Evolutionary conservation across 352 stramenopile species (phyloP).

Genomic region (Globisporangium lucens): DNA sequence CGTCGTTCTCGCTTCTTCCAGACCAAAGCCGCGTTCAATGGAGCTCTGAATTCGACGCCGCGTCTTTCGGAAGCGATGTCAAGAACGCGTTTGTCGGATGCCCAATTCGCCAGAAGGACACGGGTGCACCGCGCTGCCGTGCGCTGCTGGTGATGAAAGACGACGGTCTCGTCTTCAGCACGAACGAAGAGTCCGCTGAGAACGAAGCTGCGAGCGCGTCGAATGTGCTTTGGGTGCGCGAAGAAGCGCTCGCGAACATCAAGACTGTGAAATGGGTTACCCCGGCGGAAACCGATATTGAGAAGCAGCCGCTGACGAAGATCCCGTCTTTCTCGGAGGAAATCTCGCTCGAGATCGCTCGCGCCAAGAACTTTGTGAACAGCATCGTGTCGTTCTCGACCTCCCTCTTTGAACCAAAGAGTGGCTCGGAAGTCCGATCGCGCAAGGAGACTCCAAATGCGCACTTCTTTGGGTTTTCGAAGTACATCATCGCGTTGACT

Average conservation of each 20-base stretch:
- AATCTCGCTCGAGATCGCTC: constrained; percentile 53
- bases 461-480: constrained; percentile 82
- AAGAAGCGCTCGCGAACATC: constrained; percentile 76
- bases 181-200: constrained; percentile 42
- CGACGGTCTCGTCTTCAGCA: constrained; percentile 65
- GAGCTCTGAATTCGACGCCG: constrained; percentile 46
- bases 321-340: constrained; percentile 78
- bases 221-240: constrained; percentile 68
- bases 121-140: constrained; percentile 34
- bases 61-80: constrained; percentile 48
- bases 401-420: constrained; percentile 47
- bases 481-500: constrained; percentile 74
- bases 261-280: constrained; percentile 79
- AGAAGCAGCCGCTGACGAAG: constrained; percentile 65
- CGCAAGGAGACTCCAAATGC: constrained; percentile 61
- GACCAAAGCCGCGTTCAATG: constrained; percentile 32
- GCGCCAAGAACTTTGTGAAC: constrained; percentile 45
- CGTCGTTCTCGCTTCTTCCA: constrained; percentile 38
- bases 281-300: constrained; percentile 68
- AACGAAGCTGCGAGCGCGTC: background rate
- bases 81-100: constrained; percentile 53
- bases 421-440: constrained; percentile 25
- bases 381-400: constrained; percentile 46
- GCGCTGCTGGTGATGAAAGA: constrained; percentile 70
- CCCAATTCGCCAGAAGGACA: constrained; percentile 55